Percentiles rank a stretch among this genome's conserved stretches.
Evolutionary conservation across 2,329 filamentous ascomycete genomes (phyloP).

Genomic region (Amesomyces nigricolor): DNA sequence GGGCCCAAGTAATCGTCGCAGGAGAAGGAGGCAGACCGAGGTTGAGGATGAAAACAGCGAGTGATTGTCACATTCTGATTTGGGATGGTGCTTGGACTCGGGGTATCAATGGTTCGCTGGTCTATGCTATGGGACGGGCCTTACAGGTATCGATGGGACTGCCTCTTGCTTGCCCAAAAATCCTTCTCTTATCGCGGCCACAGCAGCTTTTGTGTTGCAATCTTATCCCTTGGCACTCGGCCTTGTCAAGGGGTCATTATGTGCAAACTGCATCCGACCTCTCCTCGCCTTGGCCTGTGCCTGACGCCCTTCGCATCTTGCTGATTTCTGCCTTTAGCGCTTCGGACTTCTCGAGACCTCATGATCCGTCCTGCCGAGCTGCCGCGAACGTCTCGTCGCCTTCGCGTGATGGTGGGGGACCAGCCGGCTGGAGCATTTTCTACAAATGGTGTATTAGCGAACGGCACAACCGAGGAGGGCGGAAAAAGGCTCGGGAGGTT

Average conservation of each 20-base stretch:
- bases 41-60: slow-evolving; percentile 18
- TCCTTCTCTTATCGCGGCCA: too few relatives aligned
- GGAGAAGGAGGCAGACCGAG: slow-evolving; percentile 14
- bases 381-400: slow-evolving; percentile 34
- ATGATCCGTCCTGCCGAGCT: slow-evolving; percentile 13
- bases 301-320: not conserved
- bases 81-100: not conserved
- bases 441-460: slow-evolving; percentile 26
- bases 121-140: slow-evolving; percentile 1
- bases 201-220: too few relatives aligned
- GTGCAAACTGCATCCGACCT: not conserved
- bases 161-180: too few relatives aligned
- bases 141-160: not conserved
- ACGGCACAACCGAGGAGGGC: not conserved
- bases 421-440: slow-evolving; percentile 63
- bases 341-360: not conserved
- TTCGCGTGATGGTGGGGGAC: slow-evolving; percentile 53
- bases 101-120: slow-evolving; percentile 14
- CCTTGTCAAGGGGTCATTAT: too few relatives aligned
- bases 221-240: too few relatives aligned
- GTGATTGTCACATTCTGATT: not conserved
- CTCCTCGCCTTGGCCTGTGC: not conserved
- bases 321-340: not conserved
- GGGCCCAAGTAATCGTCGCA: slow-evolving; percentile 18
- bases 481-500: slow-evolving; percentile 19